Evolutionary conservation across 2,329 filamentous ascomycete species (phyloP), one percentile per base, ranked within the genome.

Genomic region (Sporothrix curviconia): DNA sequence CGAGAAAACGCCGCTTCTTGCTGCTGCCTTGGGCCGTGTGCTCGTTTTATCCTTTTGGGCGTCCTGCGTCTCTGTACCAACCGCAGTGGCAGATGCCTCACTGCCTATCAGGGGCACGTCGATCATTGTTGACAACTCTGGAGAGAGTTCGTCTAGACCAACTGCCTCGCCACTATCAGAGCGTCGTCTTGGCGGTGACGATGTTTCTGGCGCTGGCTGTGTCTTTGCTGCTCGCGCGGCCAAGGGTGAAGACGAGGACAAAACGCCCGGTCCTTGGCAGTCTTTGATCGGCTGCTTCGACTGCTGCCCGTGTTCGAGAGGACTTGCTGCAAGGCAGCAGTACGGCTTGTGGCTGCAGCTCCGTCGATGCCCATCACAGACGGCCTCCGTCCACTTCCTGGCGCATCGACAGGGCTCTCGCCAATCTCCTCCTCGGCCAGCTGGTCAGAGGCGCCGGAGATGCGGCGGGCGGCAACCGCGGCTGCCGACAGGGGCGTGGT

Each of bases 351-450:
- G 1, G 69, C 69, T 0, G 69, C 69, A 1, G 68, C 70, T 34
- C 67, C 69, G 7, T 69, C 64, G 14, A 66, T 68, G 14, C 7
- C 49, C 8, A 8, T 15, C 14, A 79, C 65, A 3, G 66, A 71
- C 25, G 75, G 73, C 50, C 79, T 70, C 8, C 73, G 74, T 1
- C 80, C 81, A 61, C 79, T 83, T 2, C 81, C 81, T 1, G 81
- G 81, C 14, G 79, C 80, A 61, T 78, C 67, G 8, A 64, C 69
- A 0, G 82, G 81, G 57, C 80, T 83, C 64, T 84, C 80, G 36
- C 69, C 71, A 14, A 81, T 72, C 64, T 79, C 76, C 49, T 79
- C 75, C 11, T 64, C 62, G 14, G 59, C 49, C 40, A 64, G 64
- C 24, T 19, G 40, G 9, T 15, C 32, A n/a, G 42, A 34, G 12